These are phyloP conservation scores for Fusarium sp. DNA, from an alignment of 2,329 filamentous ascomycete species.

Conservation along the genomic window DNA sequence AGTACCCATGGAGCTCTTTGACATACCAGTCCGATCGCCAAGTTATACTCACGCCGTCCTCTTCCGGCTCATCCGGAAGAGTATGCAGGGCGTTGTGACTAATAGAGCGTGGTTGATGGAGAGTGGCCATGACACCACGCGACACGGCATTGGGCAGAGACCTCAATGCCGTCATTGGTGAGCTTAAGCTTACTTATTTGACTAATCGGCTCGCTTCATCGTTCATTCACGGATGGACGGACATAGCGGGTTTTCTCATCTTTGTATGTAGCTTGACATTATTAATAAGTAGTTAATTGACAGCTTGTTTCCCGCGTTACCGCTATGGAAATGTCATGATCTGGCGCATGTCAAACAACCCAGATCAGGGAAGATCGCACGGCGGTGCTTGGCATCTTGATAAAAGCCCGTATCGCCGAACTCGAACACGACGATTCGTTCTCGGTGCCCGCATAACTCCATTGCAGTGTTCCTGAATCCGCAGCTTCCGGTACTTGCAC, in stretches of 20 bases:
- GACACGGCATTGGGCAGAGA: constrained; percentile 28
- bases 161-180: constrained; percentile 17
- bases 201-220: constrained; percentile 4
- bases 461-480: constrained; percentile 14
- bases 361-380: background rate
- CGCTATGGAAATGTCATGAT: constrained; percentile 14
- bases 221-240: background rate
- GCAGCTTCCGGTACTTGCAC: constrained; percentile 27
- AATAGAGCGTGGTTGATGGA: constrained; percentile 30
- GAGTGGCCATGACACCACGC: constrained; percentile 32
- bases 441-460: constrained; percentile 10
- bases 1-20: constrained; percentile 2
- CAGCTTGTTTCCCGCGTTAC: background rate
- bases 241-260: background rate
- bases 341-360: background rate
- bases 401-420: constrained; percentile 18
- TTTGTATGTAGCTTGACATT: constrained; percentile 1
- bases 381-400: constrained; percentile 21
- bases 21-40: constrained; percentile 11
- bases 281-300: constrained; percentile 25
- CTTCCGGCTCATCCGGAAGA: constrained; percentile 36
- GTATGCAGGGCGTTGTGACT: constrained; percentile 33
- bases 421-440: constrained; percentile 24
- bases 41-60: constrained; percentile 10
- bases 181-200: constrained; percentile 15